Base-by-base conservation (phyloP, 331 rosid species). In the Prunus yedoensis region DNA sequence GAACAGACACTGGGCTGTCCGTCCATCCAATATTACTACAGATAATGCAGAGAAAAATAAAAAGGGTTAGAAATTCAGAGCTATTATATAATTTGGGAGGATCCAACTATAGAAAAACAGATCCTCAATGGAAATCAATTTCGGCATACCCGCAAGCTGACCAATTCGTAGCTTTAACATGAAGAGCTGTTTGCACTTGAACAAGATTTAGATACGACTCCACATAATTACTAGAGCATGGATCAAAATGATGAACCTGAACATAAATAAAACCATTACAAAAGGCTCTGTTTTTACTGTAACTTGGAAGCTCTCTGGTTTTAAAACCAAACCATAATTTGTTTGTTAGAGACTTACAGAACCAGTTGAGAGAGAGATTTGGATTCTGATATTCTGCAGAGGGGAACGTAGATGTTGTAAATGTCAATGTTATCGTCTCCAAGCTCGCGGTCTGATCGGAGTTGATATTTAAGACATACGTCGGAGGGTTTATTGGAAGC, bases 131-230 rank as follows among this genome's bases (percentile, higher is more conserved):
- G 43, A 35, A 35, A 35, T 5, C 9, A 35, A 6, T 35, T 35
- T 35, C 1, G 2, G 43, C 43, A 57, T 80, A 90, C 95, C 87
- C 70, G 88, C 92, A 86, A 76, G 67, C 8, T 53, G 32, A 9
- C 96, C 89, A 90, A 8, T 77, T n/a, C 28, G 78, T 53, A 51
- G 85, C 21, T 78, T 75, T 80, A n/a, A 52, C 89, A 79, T 83
- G 90, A 58, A 88, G 84, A 62, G 95, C 89, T 80, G 68, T 73
- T 85, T 90, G 92, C 15, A 90, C 92, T 81, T 79, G 66, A 3
- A 74, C 67, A 49, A 72, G 85, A 70, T 90, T 90, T 76, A 90
- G 87, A 77, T 83, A 88, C 41, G 83, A 46, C 1, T 0, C 3
- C 47, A 85, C 86, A 59, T 90, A 84, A 23, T 51, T 8, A 4